A percentile compares a stretch with the other conserved stretches of the same genome.
Evolutionary conservation across 148 eudicot genomes (phyloP).

Genomic region (Polygonum aviculare): DNA sequence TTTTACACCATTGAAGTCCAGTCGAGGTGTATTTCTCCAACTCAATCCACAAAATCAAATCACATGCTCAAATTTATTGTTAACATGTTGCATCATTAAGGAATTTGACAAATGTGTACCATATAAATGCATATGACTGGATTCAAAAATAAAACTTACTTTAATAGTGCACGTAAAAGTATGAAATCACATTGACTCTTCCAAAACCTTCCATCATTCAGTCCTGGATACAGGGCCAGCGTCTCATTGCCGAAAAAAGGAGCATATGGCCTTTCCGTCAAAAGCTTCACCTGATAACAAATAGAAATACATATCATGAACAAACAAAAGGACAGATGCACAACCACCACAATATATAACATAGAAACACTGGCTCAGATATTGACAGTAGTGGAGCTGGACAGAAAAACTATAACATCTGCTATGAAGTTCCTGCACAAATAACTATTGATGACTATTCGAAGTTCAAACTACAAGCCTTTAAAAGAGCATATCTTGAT

Average conservation of each 20-base stretch:
- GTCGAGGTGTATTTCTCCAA: not conserved
- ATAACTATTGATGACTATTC: not conserved
- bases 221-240: slow-evolving; percentile 54
- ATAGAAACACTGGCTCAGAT: slow-evolving; percentile 1
- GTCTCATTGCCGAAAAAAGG: slow-evolving; percentile 62
- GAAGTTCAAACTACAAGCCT: not conserved
- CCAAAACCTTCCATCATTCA: slow-evolving; percentile 75
- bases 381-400: not conserved
- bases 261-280: slow-evolving; percentile 30
- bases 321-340: slow-evolving; percentile 1
- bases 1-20: not conserved
- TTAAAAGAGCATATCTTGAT: not conserved
- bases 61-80: not conserved
- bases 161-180: slow-evolving; percentile 72
- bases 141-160: slow-evolving; percentile 35
- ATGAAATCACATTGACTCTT: slow-evolving; percentile 59
- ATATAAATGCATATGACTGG: slow-evolving; percentile 3
- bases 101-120: not conserved
- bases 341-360: not conserved
- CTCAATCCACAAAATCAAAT: not conserved
- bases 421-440: not conserved
- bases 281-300: slow-evolving; percentile 39
- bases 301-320: not conserved
- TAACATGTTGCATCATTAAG: not conserved
- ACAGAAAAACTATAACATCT: not conserved